Percentiles rank a stretch among this genome's conserved stretches.
These are phyloP conservation scores for Casuarina equisetifolia DNA, from an alignment of 306 rosid genomes.

Conservation along the genomic window DNA sequence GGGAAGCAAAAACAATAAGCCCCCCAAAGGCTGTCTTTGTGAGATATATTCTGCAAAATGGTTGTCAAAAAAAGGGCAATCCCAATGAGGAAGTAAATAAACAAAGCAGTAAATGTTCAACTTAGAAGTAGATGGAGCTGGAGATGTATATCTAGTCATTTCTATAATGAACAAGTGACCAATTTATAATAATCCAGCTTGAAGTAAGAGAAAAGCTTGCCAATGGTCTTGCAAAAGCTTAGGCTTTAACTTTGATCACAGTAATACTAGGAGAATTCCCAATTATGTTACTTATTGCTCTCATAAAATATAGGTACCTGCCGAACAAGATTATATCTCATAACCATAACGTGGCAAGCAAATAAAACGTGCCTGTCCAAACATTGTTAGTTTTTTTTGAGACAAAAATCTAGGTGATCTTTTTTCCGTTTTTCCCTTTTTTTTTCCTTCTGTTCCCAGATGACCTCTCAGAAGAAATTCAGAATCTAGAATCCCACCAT, in stretches of 20 bases:
- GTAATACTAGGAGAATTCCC: neutral
- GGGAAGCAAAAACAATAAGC: constrained; percentile 85
- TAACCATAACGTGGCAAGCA: neutral
- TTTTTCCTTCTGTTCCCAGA: neutral
- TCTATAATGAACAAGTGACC: neutral
- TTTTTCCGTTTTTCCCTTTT: neutral
- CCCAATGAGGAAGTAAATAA: constrained; percentile 6
- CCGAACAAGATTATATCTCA: neutral
- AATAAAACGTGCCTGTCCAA: neutral
- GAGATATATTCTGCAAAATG: constrained; percentile 74
- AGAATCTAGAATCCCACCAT: neutral
- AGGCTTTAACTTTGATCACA: neutral
- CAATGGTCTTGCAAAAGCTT: neutral
- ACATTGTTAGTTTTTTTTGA: neutral
- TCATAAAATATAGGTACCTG: neutral
- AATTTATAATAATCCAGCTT: neutral
- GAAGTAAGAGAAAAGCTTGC: neutral
- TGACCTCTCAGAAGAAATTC: neutral
- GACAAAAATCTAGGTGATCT: neutral
- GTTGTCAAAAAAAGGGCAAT: constrained; percentile 29
- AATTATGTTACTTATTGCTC: neutral
- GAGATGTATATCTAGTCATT: neutral
- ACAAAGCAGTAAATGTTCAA: neutral
- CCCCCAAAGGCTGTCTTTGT: constrained; percentile 81
- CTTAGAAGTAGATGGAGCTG: neutral